Base-by-base conservation (phyloP, 768 basidiomycete species). In the Podaxis pistillaris region DNA sequence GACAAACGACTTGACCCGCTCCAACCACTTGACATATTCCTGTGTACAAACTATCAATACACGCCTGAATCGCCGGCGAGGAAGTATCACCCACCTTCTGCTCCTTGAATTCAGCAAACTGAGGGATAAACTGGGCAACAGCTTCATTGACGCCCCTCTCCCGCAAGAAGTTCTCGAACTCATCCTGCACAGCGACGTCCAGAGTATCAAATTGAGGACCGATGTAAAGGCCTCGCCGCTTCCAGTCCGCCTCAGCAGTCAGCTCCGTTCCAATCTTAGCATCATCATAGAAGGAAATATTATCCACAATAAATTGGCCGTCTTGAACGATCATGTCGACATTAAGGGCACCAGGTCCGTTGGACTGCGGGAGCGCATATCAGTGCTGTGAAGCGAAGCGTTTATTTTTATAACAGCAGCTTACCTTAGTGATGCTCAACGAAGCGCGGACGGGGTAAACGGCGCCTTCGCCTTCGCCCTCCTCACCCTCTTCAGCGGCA, bases 201-300 rank as follows among this genome's bases (percentile, higher is more conserved):
- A 98, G 87, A 53, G 93, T 91, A 63, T 95, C 93, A 69, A 97
- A 98, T 86, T 90, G 87, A 56, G 96, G 96, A 1, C 96, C 96
- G 71, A 96, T 87, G 81, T 97, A 98, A 66, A 91, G 77, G 1
- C 91, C 94, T 19, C 95, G 85, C 52, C 96, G 86, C 73, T 90
- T 91, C 94, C 93, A 98, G 77, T 98, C 95, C 7, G 91, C 90
- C 66, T 98, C 94, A 6, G 92, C 88, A 12, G 87, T 92, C 68
- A 92, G 75, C 6, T 90, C 90, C 13, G 85, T 88, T 12, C 88
- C 94, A 12, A 91, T 67, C 69, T 85, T 82, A 33, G 80, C 76
- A 67, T 94, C 91, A 1, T 79, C 73, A 76, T 96, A 98, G 80
- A 81, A 94, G 1, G 95, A 86, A 65, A 96, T 85, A 75, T 93